Base-by-base conservation (phyloP, 1,284 basidiomycete genomes). In the Rhodotorula sp. region DNA sequence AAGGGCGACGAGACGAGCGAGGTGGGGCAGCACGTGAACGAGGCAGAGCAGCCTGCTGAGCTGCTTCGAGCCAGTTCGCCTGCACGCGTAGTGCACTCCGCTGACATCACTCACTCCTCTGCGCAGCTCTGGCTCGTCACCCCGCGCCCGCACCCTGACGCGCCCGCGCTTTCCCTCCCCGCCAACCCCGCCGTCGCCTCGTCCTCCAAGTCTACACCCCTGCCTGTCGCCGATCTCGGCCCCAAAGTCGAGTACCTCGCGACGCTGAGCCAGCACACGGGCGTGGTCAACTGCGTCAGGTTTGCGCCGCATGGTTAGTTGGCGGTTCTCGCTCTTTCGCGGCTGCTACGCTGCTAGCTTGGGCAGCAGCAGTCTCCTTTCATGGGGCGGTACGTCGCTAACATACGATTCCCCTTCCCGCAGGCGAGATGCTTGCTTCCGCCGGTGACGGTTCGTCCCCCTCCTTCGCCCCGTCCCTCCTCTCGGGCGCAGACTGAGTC, bases 171-270 rank as follows among this genome's bases (percentile, higher is more conserved):
- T 80, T 37, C 32, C 25, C 54, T 12, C 29, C 55, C 54, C 55
- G 13, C n/a, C 54, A 22, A 65, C 29, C 36, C 59, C 56, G 64
- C 60, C 25, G 36, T 59, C 29, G 46, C 70, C 3, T 36, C 55
- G 7, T 51, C 69, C 2, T 15, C 61, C 17, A 60, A 58, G 41
- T n/a, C 55, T 2, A n/a, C 55, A 22, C 29, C 39, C 21, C 22
- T 12, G 39, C 78, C 80, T 4, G 22, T 36, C 9, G 48, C 57
- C 17, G 51, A 60, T 36, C 58, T 57, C 7, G 67, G 67, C 3
- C 92, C 96, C n/a, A 88, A 94, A 67, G 91, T 96, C 62, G 97
- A 99, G 81, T 99, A 97, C 80, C 88, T 97, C 37, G 90, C 97
- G 3, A 99, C 96, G 0, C 87, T 99, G 64, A 90, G 87, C 77